phyloP scores from a whole-genome alignment of 2,329 filamentous ascomycete genomes.

The Alternaria panax region DNA sequence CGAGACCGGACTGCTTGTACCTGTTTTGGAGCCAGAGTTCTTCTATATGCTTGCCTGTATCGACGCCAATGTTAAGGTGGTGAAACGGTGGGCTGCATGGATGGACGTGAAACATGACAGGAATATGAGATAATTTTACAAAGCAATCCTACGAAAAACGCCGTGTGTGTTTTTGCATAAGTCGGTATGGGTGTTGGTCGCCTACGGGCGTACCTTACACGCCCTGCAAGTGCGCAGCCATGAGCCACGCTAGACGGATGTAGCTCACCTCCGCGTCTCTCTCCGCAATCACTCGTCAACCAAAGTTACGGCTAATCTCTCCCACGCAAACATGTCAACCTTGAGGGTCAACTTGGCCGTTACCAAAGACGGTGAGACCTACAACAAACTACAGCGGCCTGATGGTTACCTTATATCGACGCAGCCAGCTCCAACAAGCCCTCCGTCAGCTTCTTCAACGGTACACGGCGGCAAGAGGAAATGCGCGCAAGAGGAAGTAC shows the following conservation, averaged over 20 bases:
- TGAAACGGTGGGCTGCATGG: not conserved
- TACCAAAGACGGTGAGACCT: slow-evolving; percentile 45
- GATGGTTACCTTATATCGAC: slow-evolving; percentile 34
- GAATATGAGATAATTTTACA: not conserved
- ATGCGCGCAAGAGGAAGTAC: slow-evolving; percentile 23
- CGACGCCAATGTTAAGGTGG: not conserved
- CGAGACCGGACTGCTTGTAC: not conserved
- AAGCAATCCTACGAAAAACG: not conserved
- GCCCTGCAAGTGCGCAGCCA: not conserved
- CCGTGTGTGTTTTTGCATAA: not conserved
- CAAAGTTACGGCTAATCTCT: not conserved
- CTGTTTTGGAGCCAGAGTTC: not conserved
- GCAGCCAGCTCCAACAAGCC: slow-evolving; percentile 10
- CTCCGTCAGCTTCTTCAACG: not conserved
- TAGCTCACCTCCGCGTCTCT: slow-evolving; percentile 13
- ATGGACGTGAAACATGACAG: not conserved
- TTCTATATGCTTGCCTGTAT: not conserved
- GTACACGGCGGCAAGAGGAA: slow-evolving; percentile 31
- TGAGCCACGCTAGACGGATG: not conserved
- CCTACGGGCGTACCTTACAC: not conserved
- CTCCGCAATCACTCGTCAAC: slow-evolving; percentile 10
- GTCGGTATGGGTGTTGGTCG: not conserved
- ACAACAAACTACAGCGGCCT: slow-evolving; percentile 49
- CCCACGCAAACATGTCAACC: slow-evolving; percentile 31
- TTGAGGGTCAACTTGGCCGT: slow-evolving; percentile 37